Base-by-base conservation (phyloP, 176 grass and related monocot genomes). In the Oryza officinalis region DNA sequence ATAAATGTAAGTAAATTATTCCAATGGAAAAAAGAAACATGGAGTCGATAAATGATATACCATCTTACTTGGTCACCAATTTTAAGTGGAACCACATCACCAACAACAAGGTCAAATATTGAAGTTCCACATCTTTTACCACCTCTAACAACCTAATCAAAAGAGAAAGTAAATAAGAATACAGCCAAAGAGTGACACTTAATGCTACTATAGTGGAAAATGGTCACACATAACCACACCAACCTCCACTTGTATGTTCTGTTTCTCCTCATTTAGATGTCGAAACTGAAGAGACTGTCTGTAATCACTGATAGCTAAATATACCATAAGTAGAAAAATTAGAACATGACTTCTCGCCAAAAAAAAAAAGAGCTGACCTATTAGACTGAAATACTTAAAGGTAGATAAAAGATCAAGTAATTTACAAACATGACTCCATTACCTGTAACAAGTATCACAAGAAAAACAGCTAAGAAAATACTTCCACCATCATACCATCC, bases 401-500 rank as follows among this genome's bases (percentile, higher is more conserved):
- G 31, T 8, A 70, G n/a, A 59, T 85, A 72, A 76, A 52, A 72
- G 25, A 57, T 43, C 65, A 79, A 68, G 35, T 35, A 65, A 72
- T 17, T 28, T 7, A 3, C 30, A 86, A 74, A 59, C 63, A 38
- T 11, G 77, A 82, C 82, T 31, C 40, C 47, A 83, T 81, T 95
- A 99, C 96, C 96, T 22, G 93, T 94, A 79, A 99, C 93, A 78
- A 95, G 81, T 85, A 99, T 93, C 75, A 99, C 96, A 82, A 99
- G 89, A 85, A 99, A 78, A 85, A 99, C 93, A 85, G 96, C 91
- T 57, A 99, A 99, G 63, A 94, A 85, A 78, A 99, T 96, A 75
- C 96, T 99, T 81, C 96, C 96, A 63, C 96, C 96, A 85, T 99
- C 96, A 79, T 99, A 99, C 93, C 93, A 99, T 89, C 96, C 93